A percentile compares a stretch with the other conserved stretches of the same genome.
phyloP scores from a whole-genome alignment of 2,329 filamentous ascomycete species.

The Sclerotinia borealis region DNA sequence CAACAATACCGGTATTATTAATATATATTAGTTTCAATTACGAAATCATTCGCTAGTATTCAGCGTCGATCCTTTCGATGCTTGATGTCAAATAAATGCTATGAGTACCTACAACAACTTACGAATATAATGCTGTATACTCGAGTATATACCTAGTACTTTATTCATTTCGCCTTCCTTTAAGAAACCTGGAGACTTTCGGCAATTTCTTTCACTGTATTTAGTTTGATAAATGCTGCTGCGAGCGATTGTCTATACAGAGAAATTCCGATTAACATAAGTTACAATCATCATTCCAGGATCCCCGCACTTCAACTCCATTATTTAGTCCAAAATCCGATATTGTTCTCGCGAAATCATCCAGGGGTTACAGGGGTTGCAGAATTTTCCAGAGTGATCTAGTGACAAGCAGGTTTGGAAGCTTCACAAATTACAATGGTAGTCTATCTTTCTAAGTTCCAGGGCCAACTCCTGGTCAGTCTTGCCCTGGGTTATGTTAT shows the following conservation, averaged over 20 bases:
- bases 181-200: not conserved
- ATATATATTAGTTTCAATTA: slow-evolving; percentile 3
- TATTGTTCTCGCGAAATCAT: not conserved
- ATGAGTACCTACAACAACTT: too few relatives aligned
- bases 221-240: not conserved
- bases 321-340: not conserved
- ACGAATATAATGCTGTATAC: too few relatives aligned
- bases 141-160: too few relatives aligned
- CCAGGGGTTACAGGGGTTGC: not conserved
- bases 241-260: not conserved
- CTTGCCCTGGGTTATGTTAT: not conserved
- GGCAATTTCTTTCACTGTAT: not conserved
- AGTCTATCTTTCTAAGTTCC: not conserved
- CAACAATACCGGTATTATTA: too few relatives aligned
- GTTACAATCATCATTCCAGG: too few relatives aligned
- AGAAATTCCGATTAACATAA: too few relatives aligned
- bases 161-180: not conserved
- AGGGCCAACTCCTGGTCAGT: not conserved
- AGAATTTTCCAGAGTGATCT: not conserved
- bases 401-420: not conserved
- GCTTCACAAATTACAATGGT: too few relatives aligned
- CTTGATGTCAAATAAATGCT: not conserved
- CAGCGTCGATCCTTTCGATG: not conserved
- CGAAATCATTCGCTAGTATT: not conserved
- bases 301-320: not conserved